Evolutionary conservation across 2,329 filamentous ascomycete species (phyloP), one percentile per base, ranked within the genome.

Genomic region (Colletotrichum musae): DNA sequence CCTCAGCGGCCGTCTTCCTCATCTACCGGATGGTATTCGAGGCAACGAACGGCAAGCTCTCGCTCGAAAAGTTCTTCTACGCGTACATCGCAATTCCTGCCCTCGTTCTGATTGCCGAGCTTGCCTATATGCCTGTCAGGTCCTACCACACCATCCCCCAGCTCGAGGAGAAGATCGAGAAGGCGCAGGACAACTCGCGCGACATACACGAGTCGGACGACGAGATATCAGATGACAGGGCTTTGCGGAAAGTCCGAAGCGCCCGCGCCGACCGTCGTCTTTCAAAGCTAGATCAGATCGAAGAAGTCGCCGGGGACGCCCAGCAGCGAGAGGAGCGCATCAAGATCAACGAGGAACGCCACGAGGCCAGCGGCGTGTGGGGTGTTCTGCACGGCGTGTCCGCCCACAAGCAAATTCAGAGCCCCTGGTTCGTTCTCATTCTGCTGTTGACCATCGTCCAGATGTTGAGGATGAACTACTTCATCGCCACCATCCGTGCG

Each of bases 1-100:
- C 93, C 0, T 95, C 93, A 1, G 94, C 92, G 72, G 93, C 93
- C 6, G 80, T 95, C 4, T 95, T 95, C 74, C 85, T 95, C 24
- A 76, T 93, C 39, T 95, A 94, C 80, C 89, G 92, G 28, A 80
- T 95, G 48, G 78, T 92, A 24, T 94, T 92, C 76, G 87, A 93
- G 74, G 84, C 83, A 62, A 90, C 86, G 0, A 74, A 71, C 0
- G 81, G 82, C 6, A 54, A 71, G 2, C 77, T 84, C 47, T 75
- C 77, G 0, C 80, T 80, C 0, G 75, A 77, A 7, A 76, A 74
- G 21, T 85, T 85, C 74, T 85, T 85, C 72, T 82, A 80, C 60
- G 75, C 70, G 1, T 83, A 83, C 58, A 71, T 80, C 1, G 59
- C 73, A 4, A 77, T 84, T 0, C 82, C 83, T 0, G 68, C 75